Evolutionary conservation across 1,139 yeast species (phyloP), one percentile per base, ranked within the genome.

Genomic region (Dujonia santamariae): DNA sequence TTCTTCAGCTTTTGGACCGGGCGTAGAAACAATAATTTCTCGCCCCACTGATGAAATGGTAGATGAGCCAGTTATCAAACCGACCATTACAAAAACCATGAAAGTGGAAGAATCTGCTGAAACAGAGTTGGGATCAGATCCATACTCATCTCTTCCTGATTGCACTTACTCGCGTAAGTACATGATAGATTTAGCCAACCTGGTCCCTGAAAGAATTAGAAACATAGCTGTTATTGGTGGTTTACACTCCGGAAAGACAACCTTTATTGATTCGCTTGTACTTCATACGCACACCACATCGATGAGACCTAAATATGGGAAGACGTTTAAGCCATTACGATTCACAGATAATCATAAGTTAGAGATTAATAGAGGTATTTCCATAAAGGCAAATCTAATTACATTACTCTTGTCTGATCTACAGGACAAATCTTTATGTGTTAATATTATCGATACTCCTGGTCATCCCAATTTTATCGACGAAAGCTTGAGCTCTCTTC

Each of bases 391-490:
- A 1, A 62, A 82, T 1, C 80, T 87, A 0, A 68, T 85, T 43
- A 66, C 94, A 0, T 46, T 87, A 13, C 54, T 90, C 8, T 54
- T 83, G n/a, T 75, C 73, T 0, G 78, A 78, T 48, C 43, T 74
- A 19, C 65, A 63, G 15, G 79, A 72, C 1, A 76, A 71, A 43
- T 80, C 95, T 0, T 61, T 62, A 25, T 72, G 77, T 1, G 49
- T 82, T 19, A 86, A 84, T 47, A 46, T 88, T 3, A 44, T 87
- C 1, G 98, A 94, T 49, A 70, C 96, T 0, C 99, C 99, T 0
- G 99, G 99, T 0, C 97, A 92, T 57, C 73, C 76, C 1, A 82
- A 87, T 48, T 92, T 92, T 51, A 59, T 70, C 21, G 96, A 86
- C 50, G 97, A 92, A 47, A 63, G 78, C 3, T 67, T 77, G 0